A percentile compares a stretch with the other conserved stretches of the same genome.
phyloP scores from a whole-genome alignment of 768 basidiomycete genomes.

The Mycena indigotica region DNA sequence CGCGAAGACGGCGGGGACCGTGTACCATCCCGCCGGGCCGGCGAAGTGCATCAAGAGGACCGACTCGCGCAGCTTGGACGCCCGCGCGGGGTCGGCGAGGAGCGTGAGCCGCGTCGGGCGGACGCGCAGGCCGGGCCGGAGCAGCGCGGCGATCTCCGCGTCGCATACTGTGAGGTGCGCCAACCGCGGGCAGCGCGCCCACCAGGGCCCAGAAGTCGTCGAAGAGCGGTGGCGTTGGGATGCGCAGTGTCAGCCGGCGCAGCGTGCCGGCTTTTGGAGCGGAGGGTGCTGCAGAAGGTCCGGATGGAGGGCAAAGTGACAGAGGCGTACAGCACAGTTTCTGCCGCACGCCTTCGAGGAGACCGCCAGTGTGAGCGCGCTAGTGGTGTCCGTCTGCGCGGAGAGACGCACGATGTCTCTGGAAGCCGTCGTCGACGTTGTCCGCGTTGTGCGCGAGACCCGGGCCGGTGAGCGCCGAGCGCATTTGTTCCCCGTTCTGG shows the following conservation, averaged over 20 bases:
- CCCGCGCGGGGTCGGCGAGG: too few relatives aligned
- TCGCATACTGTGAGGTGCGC: not conserved
- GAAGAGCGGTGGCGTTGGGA: not conserved
- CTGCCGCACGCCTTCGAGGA: constrained; percentile 6
- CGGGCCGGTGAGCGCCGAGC: too few relatives aligned
- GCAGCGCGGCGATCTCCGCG: not conserved
- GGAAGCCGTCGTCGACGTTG: too few relatives aligned
- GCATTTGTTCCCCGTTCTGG: too few relatives aligned
- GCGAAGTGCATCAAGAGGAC: too few relatives aligned
- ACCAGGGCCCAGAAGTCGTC: too few relatives aligned
- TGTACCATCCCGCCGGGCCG: too few relatives aligned
- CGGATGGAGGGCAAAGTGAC: constrained; percentile 3
- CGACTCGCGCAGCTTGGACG: too few relatives aligned
- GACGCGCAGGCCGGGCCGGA: not conserved
- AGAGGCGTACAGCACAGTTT: constrained; percentile 1
- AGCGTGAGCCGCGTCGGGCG: too few relatives aligned
- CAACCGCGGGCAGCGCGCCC: not conserved
- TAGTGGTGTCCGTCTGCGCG: not conserved
- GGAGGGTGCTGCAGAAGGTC: not conserved
- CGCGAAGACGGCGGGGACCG: too few relatives aligned
- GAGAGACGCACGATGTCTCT: not conserved
- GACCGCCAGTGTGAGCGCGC: not conserved
- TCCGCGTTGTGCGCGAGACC: too few relatives aligned
- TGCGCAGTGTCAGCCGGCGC: not conserved
- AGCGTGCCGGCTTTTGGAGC: constrained; percentile 1